Percentiles rank a stretch among this genome's conserved stretches.
These are phyloP conservation scores for Circinella minor DNA, from an alignment of 371 early-diverging fungal species.

Conservation along the genomic window DNA sequence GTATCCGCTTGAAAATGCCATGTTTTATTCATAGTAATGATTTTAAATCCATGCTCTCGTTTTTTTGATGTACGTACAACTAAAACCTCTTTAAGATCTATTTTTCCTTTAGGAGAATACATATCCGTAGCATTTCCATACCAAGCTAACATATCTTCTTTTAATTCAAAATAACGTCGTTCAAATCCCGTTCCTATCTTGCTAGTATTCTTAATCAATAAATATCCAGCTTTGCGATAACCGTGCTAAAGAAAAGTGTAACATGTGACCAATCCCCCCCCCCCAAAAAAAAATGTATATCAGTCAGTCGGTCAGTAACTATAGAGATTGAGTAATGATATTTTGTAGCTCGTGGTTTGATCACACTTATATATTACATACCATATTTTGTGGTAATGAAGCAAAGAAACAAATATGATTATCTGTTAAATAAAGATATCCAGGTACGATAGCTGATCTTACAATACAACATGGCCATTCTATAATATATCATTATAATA, in stretches of 20 bases:
- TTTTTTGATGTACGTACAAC: constrained; percentile 55
- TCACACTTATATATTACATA: constrained; percentile 19
- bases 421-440: constrained; percentile 73
- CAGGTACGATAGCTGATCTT: constrained; percentile 70
- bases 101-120: constrained; percentile 71
- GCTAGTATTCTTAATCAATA: constrained; percentile 52
- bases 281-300: no score
- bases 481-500: constrained; percentile 21
- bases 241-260: constrained; percentile 36
- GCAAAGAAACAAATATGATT: constrained; percentile 77
- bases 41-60: constrained; percentile 58
- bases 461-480: constrained; percentile 80
- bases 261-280: background rate
- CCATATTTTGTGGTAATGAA: constrained; percentile 58
- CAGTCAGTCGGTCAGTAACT: background rate
- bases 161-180: constrained; percentile 75
- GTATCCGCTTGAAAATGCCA: constrained; percentile 65
- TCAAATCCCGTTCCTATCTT: constrained; percentile 46
- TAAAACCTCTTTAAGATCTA: constrained; percentile 71
- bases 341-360: background rate
- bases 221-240: constrained; percentile 68
- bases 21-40: constrained; percentile 58
- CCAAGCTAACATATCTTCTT: constrained; percentile 65
- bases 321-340: background rate
- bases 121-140: constrained; percentile 67